phyloP scores from a whole-genome alignment of 345 rosid genomes.

The Clarkia xantiana region DNA sequence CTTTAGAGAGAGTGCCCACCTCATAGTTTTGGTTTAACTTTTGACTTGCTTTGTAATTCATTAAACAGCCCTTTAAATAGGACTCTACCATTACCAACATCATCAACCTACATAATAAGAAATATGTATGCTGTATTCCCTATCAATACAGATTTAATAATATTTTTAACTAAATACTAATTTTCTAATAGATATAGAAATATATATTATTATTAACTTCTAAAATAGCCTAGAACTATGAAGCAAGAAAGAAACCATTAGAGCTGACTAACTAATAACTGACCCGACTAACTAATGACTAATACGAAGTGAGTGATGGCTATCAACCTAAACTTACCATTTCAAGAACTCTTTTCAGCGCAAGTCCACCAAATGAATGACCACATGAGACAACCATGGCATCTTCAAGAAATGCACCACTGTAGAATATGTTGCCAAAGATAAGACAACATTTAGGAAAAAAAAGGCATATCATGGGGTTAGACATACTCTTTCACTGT shows the following conservation, averaged over 20 bases:
- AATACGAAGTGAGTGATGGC: constrained; percentile 2
- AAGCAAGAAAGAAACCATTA: not conserved
- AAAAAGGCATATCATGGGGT: not conserved
- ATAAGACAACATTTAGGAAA: not conserved
- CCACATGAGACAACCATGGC: constrained; percentile 89
- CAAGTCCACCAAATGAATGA: constrained; percentile 94
- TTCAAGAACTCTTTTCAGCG: constrained; percentile 82
- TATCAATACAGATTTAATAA: no score
- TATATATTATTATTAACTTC: no score
- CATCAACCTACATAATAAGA: no score
- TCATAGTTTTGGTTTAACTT: no score
- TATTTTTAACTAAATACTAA: no score
- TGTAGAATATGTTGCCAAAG: constrained; percentile 18
- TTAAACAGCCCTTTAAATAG: no score
- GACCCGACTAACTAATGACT: not conserved
- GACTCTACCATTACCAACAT: no score
- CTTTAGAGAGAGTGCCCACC: no score
- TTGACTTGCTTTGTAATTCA: no score
- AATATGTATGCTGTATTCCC: no score
- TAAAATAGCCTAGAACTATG: no score
- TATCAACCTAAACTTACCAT: constrained; percentile 36
- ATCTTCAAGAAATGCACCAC: constrained; percentile 97
- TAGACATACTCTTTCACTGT: not conserved
- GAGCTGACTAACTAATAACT: not conserved
- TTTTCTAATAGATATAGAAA: no score